Base-by-base conservation (phyloP, 148 eudicot genomes). In the Pouteria glomerata region DNA sequence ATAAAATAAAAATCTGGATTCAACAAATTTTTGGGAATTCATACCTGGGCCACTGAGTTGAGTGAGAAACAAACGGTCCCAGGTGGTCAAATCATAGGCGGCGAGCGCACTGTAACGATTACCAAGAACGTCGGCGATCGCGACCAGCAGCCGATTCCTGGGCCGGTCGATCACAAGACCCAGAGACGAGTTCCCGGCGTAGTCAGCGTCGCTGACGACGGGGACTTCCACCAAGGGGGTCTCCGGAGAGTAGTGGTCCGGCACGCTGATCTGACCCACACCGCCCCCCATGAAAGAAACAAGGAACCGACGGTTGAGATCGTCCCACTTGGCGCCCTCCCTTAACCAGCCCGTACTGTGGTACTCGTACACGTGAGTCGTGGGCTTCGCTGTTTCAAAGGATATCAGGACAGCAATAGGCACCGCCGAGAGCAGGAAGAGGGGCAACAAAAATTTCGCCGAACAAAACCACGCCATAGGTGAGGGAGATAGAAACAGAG, bases 251-350 rank as follows among this genome's bases (percentile, higher is more conserved):
- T 61, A 12, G 68, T 68, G 77, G 29, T 73, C 77, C 7, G 82
- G 76, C 3, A 87, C 76, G 11, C 42, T 77, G 70, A 94, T 66
- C 73, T 80, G 79, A 3, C 90, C 95, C 3, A 94, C 57, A 15
- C 98, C 96, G 15, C 97, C 96, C 21, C 83, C 93, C 52, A 91
- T n/a, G 85, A 76, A 83, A 4, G 96, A 84, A 78, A 89, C 96
- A 27, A 94, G 58, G 81, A 94, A 94, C 0, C 96, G 85, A 31
- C 80, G 76, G 86, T 82, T 76, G 73, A 76, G 79, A 72, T 81
- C 80, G 79, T 94, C 98, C 93, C 93, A 94, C 72, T 81, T 89
- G 82, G 79, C 78, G 64, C 80, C 79, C 70, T 94, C 98, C 21
- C 97, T 69, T 37, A 91, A 21, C 83, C 84, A 94, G 50, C 95